A percentile compares a stretch with the other conserved stretches of the same genome.
phyloP scores from a whole-genome alignment of 2,329 filamentous ascomycete species.

The Epichloe aotearoae region DNA sequence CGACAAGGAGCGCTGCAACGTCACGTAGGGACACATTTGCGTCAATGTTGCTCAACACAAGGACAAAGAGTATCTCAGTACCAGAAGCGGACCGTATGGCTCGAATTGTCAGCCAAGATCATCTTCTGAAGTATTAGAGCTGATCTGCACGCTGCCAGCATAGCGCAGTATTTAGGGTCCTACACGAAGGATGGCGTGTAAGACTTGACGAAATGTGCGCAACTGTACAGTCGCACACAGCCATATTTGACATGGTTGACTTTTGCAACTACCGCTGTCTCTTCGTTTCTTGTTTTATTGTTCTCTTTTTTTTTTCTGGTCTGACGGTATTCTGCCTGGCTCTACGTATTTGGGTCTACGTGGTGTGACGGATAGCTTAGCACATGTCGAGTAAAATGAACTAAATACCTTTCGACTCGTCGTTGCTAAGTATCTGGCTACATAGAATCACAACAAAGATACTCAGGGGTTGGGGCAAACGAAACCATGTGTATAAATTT shows the following conservation, averaged over 20 bases:
- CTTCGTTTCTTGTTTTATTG: constrained; percentile 3
- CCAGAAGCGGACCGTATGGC: neutral
- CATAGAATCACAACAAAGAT: neutral
- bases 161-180: no score
- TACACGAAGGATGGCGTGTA: constrained; percentile 8
- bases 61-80: neutral
- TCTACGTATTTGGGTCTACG: neutral
- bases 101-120: neutral
- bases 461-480: neutral
- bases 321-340: neutral
- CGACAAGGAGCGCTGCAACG: neutral
- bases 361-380: constrained; percentile 1
- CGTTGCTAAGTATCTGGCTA: neutral
- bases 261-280: constrained; percentile 4
- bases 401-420: neutral
- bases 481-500: neutral
- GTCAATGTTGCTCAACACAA: neutral
- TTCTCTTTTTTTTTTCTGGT: neutral
- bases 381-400: neutral
- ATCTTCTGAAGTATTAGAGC: neutral
- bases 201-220: constrained; percentile 7
- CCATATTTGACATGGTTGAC: constrained; percentile 6
- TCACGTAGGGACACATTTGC: neutral
- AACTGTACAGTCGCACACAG: constrained; percentile 7
- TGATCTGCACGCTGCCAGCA: neutral